Percentiles rank a stretch among this genome's conserved stretches.
Evolutionary conservation across 2,329 filamentous ascomycete genomes (phyloP).

Genomic region (Tolypocladium amazonense): DNA sequence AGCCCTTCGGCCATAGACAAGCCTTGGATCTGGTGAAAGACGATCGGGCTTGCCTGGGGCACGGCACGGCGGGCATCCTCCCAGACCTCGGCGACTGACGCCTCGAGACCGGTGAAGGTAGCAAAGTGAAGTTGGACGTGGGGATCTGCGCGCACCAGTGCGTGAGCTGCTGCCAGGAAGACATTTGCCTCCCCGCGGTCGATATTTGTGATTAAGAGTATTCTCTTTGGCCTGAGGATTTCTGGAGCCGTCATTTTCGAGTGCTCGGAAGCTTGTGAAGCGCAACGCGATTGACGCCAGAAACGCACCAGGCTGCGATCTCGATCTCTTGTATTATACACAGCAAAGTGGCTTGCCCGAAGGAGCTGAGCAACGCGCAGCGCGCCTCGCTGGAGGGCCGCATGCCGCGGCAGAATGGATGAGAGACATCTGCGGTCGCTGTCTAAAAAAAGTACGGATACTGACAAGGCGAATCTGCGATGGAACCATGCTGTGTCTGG

Average conservation of each 20-base stretch:
- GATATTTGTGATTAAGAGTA: conserved; percentile 32
- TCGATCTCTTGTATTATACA: not conserved
- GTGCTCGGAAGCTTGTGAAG: not conserved
- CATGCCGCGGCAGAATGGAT: not conserved
- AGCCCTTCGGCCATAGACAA: conserved; percentile 6
- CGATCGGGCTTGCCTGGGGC: conserved; percentile 9
- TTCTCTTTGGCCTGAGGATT: not conserved
- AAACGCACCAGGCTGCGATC: not conserved
- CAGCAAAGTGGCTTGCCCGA: not conserved
- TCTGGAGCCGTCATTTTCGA: not conserved
- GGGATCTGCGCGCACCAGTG: conserved; percentile 21
- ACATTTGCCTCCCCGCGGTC: conserved; percentile 37
- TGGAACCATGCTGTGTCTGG: not conserved
- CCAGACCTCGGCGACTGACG: conserved; percentile 3
- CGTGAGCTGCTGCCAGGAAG: conserved; percentile 29
- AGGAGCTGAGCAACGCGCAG: not conserved
- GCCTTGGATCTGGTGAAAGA: conserved; percentile 16
- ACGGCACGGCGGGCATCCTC: conserved; percentile 1
- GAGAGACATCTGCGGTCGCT: not conserved
- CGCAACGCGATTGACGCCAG: not conserved
- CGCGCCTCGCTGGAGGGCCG: not conserved
- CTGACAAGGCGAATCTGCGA: not conserved
- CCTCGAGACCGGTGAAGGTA: conserved; percentile 26
- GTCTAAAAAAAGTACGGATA: not conserved
- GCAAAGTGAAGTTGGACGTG: conserved; percentile 31